Evolutionary conservation across 331 rosid genomes (phyloP).

Genomic region (Saraca asoca): DNA sequence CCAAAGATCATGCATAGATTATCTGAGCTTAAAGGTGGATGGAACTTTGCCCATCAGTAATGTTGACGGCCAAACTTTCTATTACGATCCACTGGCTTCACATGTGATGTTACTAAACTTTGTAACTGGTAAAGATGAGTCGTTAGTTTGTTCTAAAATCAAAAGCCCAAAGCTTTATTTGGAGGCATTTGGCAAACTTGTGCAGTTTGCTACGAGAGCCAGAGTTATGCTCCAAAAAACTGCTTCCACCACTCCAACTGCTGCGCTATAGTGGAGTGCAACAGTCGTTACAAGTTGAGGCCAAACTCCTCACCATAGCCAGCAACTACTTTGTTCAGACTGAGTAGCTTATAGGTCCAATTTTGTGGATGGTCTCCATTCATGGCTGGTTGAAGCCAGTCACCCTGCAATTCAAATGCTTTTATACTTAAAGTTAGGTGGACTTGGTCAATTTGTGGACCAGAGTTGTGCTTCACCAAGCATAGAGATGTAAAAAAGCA

Average conservation of each 20-base stretch:
- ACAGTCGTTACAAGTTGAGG: no score
- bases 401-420: neutral
- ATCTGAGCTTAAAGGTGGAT: constrained; percentile 76
- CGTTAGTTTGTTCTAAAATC: constrained; percentile 50
- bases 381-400: no score
- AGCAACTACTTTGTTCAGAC: no score
- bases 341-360: no score
- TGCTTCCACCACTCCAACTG: no score
- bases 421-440: no score
- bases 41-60: constrained; percentile 91
- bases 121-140: constrained; percentile 81
- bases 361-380: no score
- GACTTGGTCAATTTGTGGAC: constrained; percentile 47
- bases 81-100: constrained; percentile 77
- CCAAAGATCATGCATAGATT: constrained; percentile 94
- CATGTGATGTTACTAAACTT: constrained; percentile 80
- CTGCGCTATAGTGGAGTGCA: no score
- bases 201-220: constrained; percentile 86
- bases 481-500: no score
- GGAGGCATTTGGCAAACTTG: constrained; percentile 72
- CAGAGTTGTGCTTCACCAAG: no score
- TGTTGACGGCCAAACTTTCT: constrained; percentile 84
- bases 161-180: constrained; percentile 72
- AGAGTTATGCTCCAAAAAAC: constrained; percentile 65
- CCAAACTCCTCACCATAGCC: no score